phyloP scores from a whole-genome alignment of 257 asterid genomes.

The Nemophila menziesii region DNA sequence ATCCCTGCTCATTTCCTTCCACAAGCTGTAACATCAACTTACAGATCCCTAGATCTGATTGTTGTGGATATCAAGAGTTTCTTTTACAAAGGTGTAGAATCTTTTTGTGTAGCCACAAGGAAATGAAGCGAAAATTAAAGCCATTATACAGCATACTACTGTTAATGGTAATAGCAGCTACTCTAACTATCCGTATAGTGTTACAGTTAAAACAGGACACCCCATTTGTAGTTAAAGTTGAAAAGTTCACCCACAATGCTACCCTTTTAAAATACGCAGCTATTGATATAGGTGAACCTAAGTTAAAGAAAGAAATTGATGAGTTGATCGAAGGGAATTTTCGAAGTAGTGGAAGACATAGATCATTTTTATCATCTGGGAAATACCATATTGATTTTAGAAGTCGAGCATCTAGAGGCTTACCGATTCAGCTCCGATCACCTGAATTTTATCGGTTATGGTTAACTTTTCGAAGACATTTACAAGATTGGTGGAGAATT shows the following conservation, averaged over 20 bases:
- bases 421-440: slow-evolving; percentile 46
- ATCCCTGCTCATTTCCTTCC: slow-evolving; percentile 35
- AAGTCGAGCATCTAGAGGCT: slow-evolving; percentile 39
- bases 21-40: slow-evolving; percentile 15
- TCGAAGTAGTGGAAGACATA: slow-evolving; percentile 48
- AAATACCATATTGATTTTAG: slow-evolving; percentile 37
- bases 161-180: slow-evolving; percentile 35
- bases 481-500: slow-evolving; percentile 65
- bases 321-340: slow-evolving; percentile 62
- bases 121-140: slow-evolving; percentile 57
- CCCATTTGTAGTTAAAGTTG: slow-evolving; percentile 16
- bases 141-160: slow-evolving; percentile 50
- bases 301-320: slow-evolving; percentile 61
- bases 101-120: slow-evolving; percentile 2
- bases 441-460: slow-evolving; percentile 61
- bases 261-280: slow-evolving; percentile 62
- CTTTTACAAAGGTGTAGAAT: background rate
- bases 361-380: slow-evolving; percentile 68
- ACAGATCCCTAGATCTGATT: background rate
- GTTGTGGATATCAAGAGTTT: background rate
- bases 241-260: slow-evolving; percentile 32
- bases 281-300: slow-evolving; percentile 46
- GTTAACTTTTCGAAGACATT: slow-evolving; percentile 44
- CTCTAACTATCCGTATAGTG: slow-evolving; percentile 34
- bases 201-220: slow-evolving; percentile 35